Evolutionary conservation across 2,329 filamentous ascomycete species (phyloP).

Genomic region (Arthrobotrys musiformis): DNA sequence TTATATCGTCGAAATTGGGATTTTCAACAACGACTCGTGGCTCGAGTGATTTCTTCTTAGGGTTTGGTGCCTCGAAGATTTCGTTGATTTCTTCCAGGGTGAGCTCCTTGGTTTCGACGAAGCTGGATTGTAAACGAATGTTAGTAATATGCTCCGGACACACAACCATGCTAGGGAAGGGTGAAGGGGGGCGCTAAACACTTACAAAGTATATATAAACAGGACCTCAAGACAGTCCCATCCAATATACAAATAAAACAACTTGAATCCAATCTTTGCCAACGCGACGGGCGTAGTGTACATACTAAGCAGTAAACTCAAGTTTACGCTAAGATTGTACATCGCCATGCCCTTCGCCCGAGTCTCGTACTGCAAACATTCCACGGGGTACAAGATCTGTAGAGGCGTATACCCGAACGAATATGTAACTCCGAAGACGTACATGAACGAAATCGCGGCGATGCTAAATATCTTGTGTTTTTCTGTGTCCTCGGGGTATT

Average conservation of each 20-base stretch:
- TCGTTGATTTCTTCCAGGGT: slow-evolving; percentile 77
- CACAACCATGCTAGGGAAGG: slow-evolving; percentile 61
- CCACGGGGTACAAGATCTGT: slow-evolving; percentile 65
- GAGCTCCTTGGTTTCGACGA: slow-evolving; percentile 75
- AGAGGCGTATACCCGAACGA: slow-evolving; percentile 66
- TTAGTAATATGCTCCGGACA: neutral
- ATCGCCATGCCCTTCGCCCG: slow-evolving; percentile 67
- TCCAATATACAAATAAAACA: slow-evolving; percentile 66
- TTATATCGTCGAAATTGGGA: slow-evolving; percentile 55
- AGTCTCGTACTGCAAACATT: slow-evolving; percentile 65
- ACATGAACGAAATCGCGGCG: slow-evolving; percentile 64
- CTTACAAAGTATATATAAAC: slow-evolving; percentile 61
- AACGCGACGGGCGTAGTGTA: slow-evolving; percentile 66
- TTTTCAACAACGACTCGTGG: slow-evolving; percentile 45
- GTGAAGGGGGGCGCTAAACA: neutral
- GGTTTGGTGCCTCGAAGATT: slow-evolving; percentile 71
- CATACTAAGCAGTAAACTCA: slow-evolving; percentile 65
- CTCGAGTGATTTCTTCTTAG: slow-evolving; percentile 57
- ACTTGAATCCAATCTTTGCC: slow-evolving; percentile 68
- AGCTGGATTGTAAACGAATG: slow-evolving; percentile 42
- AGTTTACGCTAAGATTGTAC: slow-evolving; percentile 65
- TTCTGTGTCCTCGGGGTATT: slow-evolving; percentile 61
- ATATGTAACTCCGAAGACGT: slow-evolving; percentile 61
- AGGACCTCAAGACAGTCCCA: slow-evolving; percentile 64
- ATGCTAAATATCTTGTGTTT: slow-evolving; percentile 61